Conservation (phyloP, 768 basidiomycete genomes). For the Amyloporia xantha region DNA sequence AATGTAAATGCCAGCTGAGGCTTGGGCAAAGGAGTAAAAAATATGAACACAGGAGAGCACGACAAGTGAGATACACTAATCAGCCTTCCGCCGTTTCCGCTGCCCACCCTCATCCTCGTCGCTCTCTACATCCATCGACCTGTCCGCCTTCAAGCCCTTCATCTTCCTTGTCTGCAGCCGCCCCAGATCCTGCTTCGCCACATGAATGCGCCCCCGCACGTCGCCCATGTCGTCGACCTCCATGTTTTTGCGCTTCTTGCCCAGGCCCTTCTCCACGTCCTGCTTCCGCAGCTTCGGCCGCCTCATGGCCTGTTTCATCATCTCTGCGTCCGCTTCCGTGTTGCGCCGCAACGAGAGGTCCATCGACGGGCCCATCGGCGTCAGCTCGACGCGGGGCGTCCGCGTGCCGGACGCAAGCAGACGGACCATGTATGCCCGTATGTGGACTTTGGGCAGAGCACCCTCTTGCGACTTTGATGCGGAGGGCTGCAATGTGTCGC, state of each 20-base stretch:
- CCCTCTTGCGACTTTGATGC: constrained; percentile 26
- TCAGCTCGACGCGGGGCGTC: constrained; percentile 74
- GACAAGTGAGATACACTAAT: background rate
- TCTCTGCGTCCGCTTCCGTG: constrained; percentile 67
- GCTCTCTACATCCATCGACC: background rate
- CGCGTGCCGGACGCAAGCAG: constrained; percentile 72
- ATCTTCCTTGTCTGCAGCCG: constrained; percentile 92
- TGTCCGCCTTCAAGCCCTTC: constrained; percentile 73
- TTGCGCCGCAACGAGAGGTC: constrained; percentile 77
- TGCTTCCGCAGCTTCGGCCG: constrained; percentile 85
- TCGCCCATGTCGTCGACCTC: constrained; percentile 99
- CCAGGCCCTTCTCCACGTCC: constrained; percentile 78
- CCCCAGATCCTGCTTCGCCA: constrained; percentile 81
- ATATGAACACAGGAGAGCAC: too few species aligned
- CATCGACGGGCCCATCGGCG: constrained; percentile 86
- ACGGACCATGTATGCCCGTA: constrained; percentile 78
- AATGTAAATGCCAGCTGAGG: too few species aligned
- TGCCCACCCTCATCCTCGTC: too few species aligned
- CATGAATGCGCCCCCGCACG: constrained; percentile 81
- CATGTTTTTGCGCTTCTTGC: constrained; percentile 92
- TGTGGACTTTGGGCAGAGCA: constrained; percentile 77
- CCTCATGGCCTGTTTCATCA: constrained; percentile 75
- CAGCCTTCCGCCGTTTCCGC: background rate
- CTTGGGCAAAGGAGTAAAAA: too few species aligned
- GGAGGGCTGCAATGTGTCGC: constrained; percentile 10